Base-by-base conservation (phyloP, 345 rosid genomes). In the Dovyalis caffra region DNA sequence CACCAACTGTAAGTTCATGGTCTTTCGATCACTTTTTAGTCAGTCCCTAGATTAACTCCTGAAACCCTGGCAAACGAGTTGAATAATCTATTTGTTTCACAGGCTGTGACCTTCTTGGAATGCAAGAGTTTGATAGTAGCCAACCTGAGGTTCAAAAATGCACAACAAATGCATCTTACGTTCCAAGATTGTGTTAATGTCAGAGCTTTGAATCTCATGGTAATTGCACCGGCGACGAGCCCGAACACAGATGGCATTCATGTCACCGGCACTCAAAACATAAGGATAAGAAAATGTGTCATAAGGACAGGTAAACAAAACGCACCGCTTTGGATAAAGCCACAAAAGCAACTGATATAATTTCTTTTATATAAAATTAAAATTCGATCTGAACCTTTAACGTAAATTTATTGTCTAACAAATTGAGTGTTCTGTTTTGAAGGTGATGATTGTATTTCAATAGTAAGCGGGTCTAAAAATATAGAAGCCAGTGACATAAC, bases 401-500 rank as follows among this genome's bases (percentile, higher is more conserved):
- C 47, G 16, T 11, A 12, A 0, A 12, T 10, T 43, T 43, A 40
- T 43, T 43, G 47, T 43, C 47, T 43, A 12, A 72, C 3, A 25
- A 11, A 37, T 8, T 40, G 23, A 33, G 29, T 21, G 34, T 15
- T 14, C 26, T 65, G 28, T 49, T 33, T 72, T 78, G 74, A 74
- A 95, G 99, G 99, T 75, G 99, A 95, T 84, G 99, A 95, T 56
- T 95, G 97, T 57, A 88, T 95, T 77, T 93, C 99, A 5, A 89
- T 95, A 33, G 96, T 88, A 57, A 90, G 90, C 47, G 97, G 98
- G 75, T 92, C 97, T 2, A 89, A 87, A 75, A 89, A 91, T 82
- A 94, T 95, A 56, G 74, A 73, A 45, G 98, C 88, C 37, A 86
- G 88, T n/a, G 90, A 88, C 60, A 90, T 95, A 57, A 86, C 82